A percentile compares a stretch with the other conserved stretches of the same genome.
These are phyloP conservation scores for Thelonectria rubi DNA, from an alignment of 2,329 filamentous ascomycete genomes.

Conservation along the genomic window DNA sequence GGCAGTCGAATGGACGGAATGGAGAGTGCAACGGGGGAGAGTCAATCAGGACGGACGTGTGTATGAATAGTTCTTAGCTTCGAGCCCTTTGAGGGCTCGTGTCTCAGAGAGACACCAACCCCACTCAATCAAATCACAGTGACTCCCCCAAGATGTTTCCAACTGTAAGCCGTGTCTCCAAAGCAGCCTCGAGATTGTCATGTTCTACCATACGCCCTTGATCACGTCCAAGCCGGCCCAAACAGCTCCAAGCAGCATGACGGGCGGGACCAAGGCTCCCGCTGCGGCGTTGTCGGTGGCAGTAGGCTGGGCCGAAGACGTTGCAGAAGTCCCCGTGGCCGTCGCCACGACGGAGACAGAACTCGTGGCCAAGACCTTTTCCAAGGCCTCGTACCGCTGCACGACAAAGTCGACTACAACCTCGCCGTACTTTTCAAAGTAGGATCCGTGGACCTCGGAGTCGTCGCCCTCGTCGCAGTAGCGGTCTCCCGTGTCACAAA, in stretches of 20 bases:
- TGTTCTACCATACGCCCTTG: neutral
- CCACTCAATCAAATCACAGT: neutral
- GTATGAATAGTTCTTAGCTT: neutral
- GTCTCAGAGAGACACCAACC: no score
- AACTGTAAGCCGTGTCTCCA: neutral
- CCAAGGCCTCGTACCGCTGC: constrained; percentile 41
- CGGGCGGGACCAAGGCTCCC: neutral
- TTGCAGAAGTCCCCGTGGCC: neutral
- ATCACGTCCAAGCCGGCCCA: neutral
- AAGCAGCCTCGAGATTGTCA: neutral
- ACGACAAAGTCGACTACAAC: constrained; percentile 50
- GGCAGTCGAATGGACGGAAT: no score
- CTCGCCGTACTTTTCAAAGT: constrained; percentile 48
- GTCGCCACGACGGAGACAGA: constrained; percentile 15
- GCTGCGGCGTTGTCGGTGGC: neutral
- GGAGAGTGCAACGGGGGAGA: no score
- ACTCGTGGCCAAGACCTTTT: constrained; percentile 5
- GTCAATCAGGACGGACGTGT: no score
- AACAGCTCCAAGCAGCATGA: neutral
- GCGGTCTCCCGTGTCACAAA: constrained; percentile 53
- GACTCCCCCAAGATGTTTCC: neutral
- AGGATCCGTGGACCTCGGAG: constrained; percentile 46
- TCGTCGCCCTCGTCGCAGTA: constrained; percentile 51
- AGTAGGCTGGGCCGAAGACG: neutral
- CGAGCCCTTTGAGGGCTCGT: neutral